Percentiles rank a stretch among this genome's conserved stretches.
These are phyloP conservation scores for Golubevia sp. DNA, from an alignment of 1,284 basidiomycete genomes.

Conservation along the genomic window DNA sequence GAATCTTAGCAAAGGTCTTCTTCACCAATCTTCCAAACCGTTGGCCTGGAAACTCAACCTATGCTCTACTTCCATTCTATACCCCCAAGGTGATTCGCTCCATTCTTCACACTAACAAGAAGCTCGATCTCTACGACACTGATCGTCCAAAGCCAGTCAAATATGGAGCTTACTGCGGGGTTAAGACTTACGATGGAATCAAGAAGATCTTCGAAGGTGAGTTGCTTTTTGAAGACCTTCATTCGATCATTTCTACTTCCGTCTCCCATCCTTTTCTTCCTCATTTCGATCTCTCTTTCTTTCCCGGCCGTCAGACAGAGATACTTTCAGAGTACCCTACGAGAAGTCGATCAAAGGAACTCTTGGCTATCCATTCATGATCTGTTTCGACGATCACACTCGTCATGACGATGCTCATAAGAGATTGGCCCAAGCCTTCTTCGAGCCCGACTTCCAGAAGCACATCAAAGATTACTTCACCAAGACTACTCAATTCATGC, in stretches of 20 bases:
- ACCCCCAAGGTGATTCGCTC: slow-evolving; percentile 64
- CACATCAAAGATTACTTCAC: slow-evolving; percentile 18
- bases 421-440: slow-evolving; percentile 14
- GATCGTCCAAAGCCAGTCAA: slow-evolving; percentile 51
- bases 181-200: slow-evolving; percentile 67
- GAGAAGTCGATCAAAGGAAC: slow-evolving; percentile 8
- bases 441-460: slow-evolving; percentile 13
- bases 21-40: slow-evolving; percentile 71
- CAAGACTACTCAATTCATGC: slow-evolving; percentile 68
- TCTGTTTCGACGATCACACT: slow-evolving; percentile 12
- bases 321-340: slow-evolving; percentile 17
- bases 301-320: slow-evolving; percentile 39
- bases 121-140: slow-evolving; percentile 65
- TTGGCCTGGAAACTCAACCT: slow-evolving; percentile 66
- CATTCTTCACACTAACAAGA: slow-evolving; percentile 70
- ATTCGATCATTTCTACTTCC: not conserved
- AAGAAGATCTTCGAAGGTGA: slow-evolving; percentile 66
- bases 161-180: slow-evolving; percentile 59
- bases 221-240: not conserved
- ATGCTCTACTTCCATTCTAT: slow-evolving; percentile 85
- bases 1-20: slow-evolving; percentile 66
- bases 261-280: not conserved
- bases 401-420: slow-evolving; percentile 9
- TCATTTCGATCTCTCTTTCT: not conserved
- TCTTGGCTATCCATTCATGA: slow-evolving; percentile 13